Evolutionary conservation across 129 eudicot genomes (phyloP), one percentile per base, ranked within the genome.

Genomic region (Centella asiatica): DNA sequence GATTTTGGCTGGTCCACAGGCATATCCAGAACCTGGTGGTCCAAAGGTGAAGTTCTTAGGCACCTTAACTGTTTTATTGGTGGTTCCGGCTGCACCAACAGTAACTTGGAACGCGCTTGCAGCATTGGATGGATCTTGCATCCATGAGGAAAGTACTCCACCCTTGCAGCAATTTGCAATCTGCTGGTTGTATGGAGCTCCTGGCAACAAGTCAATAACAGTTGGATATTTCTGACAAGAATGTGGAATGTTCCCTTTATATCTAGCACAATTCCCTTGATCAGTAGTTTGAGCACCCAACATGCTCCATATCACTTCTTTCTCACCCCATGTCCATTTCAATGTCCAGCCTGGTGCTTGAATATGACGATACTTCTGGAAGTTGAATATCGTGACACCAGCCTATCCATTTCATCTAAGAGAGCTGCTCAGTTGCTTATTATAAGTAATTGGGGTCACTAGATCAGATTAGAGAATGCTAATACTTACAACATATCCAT

Each of bases 251-350:
- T 73, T 75, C n/a, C 81, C 85, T 80, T 87, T 87, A 39, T 60
- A 90, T 69, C 65, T 79, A 4, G 98, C 84, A 73, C 97, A 90
- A 64, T 90, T 95, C 67, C 97, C 97, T 77, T 90, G 97, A 27
- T 86, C 94, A 1, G 95, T 90, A 18, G 98, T 70, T 84, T 87
- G 95, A 71, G 64, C 65, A 14, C 98, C 98, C 80, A 87, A 68
- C 90, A 84, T 84, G 83, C 79, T 77, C 95, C 98, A 87, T 59
- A 90, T 87, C 27, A 90, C 89, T 72, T 90, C 98, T 58, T 90
- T 87, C 68, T 87, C 81, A 0, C 94, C 94, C 98, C 98, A 90
- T 4, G 98, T 87, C 98, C 98, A 90, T 22, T 94, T 94, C 57
- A 90, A 53, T 67, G 84, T 76, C 98, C 98, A 90, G 14, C 98